These are phyloP conservation scores for Bryopsis sp. DNA, from an alignment of 139 green algal species.

Conservation along the genomic window DNA sequence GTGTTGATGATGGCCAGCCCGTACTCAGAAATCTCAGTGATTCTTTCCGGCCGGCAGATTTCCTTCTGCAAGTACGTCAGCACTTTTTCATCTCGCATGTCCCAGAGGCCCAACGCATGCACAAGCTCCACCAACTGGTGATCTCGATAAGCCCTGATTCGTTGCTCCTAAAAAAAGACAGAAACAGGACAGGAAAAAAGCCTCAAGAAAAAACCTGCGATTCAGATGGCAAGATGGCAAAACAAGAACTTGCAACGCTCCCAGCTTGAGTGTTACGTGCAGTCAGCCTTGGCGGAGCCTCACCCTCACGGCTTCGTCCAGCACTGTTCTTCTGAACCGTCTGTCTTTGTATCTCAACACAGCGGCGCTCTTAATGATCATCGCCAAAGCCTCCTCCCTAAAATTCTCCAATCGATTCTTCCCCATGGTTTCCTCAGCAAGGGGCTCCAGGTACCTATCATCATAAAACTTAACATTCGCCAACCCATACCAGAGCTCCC, in stretches of 20 bases:
- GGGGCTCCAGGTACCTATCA: neutral
- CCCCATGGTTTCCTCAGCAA: slow-evolving; percentile 5
- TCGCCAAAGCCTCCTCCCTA: neutral
- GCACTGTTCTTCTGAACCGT: neutral
- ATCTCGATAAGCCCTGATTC: neutral
- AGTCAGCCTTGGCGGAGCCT: too few species aligned
- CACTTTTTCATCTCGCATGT: neutral
- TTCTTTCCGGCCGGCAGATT: neutral
- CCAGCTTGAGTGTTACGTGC: too few species aligned
- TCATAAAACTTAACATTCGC: slow-evolving; percentile 5
- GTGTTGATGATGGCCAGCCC: neutral
- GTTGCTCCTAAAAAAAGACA: neutral
- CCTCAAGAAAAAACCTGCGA: neutral
- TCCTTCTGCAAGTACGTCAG: neutral
- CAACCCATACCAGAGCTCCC: slow-evolving; percentile 8
- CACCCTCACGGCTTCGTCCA: too few species aligned
- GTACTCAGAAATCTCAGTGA: neutral
- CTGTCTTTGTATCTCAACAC: slow-evolving; percentile 3
- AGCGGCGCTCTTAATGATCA: neutral
- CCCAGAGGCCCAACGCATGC: neutral
- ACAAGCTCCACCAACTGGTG: neutral
- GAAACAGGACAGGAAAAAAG: neutral
- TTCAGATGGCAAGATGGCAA: neutral
- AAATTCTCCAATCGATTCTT: neutral
- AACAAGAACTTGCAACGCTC: too few species aligned